Conservation (phyloP, 108 stramenopile genomes). For the Fistulifera pelliculosa region DNA sequence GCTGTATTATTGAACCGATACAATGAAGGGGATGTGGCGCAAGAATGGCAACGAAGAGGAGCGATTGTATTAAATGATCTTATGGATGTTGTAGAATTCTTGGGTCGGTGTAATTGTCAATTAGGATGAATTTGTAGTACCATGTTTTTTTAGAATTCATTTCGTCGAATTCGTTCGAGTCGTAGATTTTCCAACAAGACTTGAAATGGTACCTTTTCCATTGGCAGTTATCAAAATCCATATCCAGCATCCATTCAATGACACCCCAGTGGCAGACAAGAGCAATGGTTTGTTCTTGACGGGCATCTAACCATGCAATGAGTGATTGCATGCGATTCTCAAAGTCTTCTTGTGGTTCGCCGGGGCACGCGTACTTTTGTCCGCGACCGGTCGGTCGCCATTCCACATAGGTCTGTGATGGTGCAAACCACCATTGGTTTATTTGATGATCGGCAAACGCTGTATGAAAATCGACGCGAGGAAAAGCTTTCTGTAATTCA, state of each 20-base stretch:
- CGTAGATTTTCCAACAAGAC: too few species aligned
- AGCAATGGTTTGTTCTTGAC: conserved; percentile 29
- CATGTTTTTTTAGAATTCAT: too few species aligned
- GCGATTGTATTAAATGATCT: conserved; percentile 57
- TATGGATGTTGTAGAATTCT: conserved; percentile 60
- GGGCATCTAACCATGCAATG: not conserved
- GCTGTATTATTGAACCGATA: conserved; percentile 53
- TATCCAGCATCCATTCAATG: conserved; percentile 41
- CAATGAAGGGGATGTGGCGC: conserved; percentile 43
- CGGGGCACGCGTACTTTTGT: conserved; percentile 42
- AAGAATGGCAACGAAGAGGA: conserved; percentile 48
- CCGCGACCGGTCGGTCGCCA: conserved; percentile 43
- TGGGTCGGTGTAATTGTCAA: conserved; percentile 32
- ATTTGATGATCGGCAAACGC: conserved; percentile 10
- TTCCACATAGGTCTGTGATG: conserved; percentile 16
- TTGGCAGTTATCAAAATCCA: conserved; percentile 44
- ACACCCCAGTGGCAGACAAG: conserved; percentile 55
- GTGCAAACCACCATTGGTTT: conserved; percentile 8
- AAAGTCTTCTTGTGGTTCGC: conserved; percentile 40
- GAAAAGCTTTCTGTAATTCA: conserved; percentile 18
- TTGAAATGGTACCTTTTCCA: conserved; percentile 12
- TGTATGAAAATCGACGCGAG: conserved; percentile 31
- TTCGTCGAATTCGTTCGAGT: too few species aligned
- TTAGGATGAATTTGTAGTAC: conserved; percentile 16
- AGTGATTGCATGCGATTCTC: conserved; percentile 45